Evolutionary conservation across 768 basidiomycete genomes (phyloP).

Genomic region (Xerocomellus intermedius): DNA sequence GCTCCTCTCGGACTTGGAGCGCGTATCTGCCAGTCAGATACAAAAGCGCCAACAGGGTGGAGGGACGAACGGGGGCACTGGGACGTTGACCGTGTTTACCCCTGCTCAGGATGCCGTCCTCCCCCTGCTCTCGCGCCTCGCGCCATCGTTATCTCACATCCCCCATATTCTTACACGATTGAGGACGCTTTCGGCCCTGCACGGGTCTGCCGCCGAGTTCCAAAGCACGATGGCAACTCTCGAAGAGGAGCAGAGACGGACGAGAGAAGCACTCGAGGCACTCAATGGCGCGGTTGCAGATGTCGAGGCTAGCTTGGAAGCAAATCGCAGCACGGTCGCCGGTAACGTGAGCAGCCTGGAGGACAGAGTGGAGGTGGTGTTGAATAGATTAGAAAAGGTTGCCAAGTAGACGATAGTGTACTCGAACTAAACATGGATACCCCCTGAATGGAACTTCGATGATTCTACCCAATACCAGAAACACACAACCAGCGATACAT

Average conservation of each 20-base stretch:
- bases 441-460: not conserved
- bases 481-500: not conserved
- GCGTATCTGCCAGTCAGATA: conserved; percentile 49
- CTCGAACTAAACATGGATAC: not conserved
- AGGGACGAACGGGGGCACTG: conserved; percentile 9
- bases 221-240: conserved; percentile 61
- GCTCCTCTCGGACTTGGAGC: conserved; percentile 88
- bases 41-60: conserved; percentile 23
- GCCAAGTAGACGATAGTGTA: conserved; percentile 10
- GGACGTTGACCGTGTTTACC: conserved; percentile 20
- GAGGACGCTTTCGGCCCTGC: conserved; percentile 78
- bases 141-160: conserved; percentile 74
- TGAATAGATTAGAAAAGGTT: conserved; percentile 42
- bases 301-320: conserved; percentile 74
- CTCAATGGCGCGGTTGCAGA: conserved; percentile 64
- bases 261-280: conserved; percentile 62
- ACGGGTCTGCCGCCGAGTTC: conserved; percentile 80
- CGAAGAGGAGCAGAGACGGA: conserved; percentile 69
- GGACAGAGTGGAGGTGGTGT: conserved; percentile 48
- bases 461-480: conserved; percentile 1
- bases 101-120: conserved; percentile 58
- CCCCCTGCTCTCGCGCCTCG: conserved; percentile 67
- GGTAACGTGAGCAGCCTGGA: conserved; percentile 76
- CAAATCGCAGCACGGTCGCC: conserved; percentile 68
- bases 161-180: conserved; percentile 89